Base-by-base conservation (phyloP, 306 rosid species). In the Acacia acuminata region DNA sequence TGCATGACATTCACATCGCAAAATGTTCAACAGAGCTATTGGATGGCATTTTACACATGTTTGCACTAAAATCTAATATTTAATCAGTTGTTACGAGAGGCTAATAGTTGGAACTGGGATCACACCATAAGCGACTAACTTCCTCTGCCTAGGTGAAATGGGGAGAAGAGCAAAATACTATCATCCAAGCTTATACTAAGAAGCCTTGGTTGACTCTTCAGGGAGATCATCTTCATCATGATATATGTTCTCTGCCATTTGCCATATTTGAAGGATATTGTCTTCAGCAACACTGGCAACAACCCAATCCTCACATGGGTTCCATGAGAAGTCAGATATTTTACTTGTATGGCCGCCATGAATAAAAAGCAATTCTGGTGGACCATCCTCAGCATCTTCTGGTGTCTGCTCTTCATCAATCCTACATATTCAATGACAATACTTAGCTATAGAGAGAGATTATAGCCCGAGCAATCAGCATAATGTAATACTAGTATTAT, bases 341-440 rank as follows among this genome's bases (percentile, higher is more conserved):
- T 92, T 96, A 88, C 97, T 96, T 19, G 99, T 96, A 84, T 96
- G 99, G 73, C 97, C 99, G 22, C 99, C 99, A 42, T 96, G 99
- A 88, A 96, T 94, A 77, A 96, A 96, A n/a, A 96, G 94, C 86
- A 96, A 86, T 75, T 96, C 99, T 6, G 99, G 99, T 2, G 99
- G 99, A 24, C 99, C 99, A 86, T 96, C 99, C 88, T 94, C 98
- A 0, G 97, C 94, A 71, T 96, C 99, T 86, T 96, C 98, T 3
- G 94, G 92, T 30, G 99, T 50, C 85, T 94, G 99, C 88, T 96
- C 99, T 87, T 94, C 98, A n/a, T 96, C 98, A 25, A 96, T 96
- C 92, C 99, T 96, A 75, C 89, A 85, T 5, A 82, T n/a, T 53
- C 66, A 70, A 65, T 40, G 30, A 76, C 44, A 12, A 69, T 64